A percentile compares a stretch with the other conserved stretches of the same genome.
These are phyloP conservation scores for Aspergillus fijiensis DNA, from an alignment of 2,329 filamentous ascomycete genomes.

Conservation along the genomic window DNA sequence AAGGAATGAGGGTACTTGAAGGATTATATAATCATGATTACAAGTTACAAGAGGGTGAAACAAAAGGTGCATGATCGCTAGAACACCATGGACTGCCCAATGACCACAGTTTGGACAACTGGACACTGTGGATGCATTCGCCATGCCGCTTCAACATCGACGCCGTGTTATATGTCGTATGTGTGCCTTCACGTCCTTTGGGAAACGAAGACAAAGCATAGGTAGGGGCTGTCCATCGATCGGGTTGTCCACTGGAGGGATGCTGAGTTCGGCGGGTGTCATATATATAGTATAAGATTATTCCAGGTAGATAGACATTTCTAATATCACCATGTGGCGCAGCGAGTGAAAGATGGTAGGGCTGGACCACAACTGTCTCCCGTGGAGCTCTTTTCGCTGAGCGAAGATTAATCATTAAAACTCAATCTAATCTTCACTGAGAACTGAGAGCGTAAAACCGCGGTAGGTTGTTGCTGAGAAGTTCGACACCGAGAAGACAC, in stretches of 20 bases:
- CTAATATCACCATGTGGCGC: not conserved
- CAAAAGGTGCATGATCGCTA: conserved; percentile 27
- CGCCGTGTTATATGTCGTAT: not conserved
- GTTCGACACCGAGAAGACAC: not conserved
- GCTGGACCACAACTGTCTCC: not conserved
- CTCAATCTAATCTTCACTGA: no score
- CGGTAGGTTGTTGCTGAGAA: not conserved
- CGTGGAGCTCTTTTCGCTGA: not conserved
- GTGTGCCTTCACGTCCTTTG: no score
- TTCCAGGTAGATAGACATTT: not conserved
- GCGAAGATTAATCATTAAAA: no score
- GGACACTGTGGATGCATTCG: not conserved
- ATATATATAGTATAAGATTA: not conserved
- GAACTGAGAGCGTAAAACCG: not conserved
- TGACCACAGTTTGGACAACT: not conserved
- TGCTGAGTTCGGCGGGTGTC: not conserved
- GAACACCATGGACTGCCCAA: not conserved
- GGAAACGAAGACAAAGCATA: not conserved
- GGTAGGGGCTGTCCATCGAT: not conserved
- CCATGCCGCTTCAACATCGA: not conserved
- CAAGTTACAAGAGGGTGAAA: conserved; percentile 45
- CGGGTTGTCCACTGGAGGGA: not conserved
- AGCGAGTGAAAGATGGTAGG: not conserved
- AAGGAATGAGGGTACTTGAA: conserved; percentile 59
- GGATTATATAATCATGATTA: conserved; percentile 56